Base-by-base conservation (phyloP, 805 yeast genomes). In the Torulaspora maleeae region DNA sequence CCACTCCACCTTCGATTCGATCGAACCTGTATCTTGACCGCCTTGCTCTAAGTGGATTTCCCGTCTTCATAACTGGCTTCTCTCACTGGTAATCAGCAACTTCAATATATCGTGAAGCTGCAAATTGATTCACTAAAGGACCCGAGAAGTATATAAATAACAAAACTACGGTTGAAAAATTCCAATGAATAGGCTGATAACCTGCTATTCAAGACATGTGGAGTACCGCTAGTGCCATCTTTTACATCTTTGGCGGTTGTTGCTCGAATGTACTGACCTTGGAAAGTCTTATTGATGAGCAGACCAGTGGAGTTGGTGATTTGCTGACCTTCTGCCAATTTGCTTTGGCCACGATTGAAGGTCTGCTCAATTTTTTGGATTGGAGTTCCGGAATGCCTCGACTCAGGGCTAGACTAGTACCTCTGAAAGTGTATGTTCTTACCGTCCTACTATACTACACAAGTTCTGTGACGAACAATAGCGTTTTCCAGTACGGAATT, bases 241-340 rank as follows among this genome's bases (percentile, higher is more conserved):
- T 38, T 5, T 66, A 77, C 27, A 77, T 82, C 10, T 79, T 82
- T 56, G 84, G 86, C 0, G 88, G 90, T 3, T 84, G 93, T 60
- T 85, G 93, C 59, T 67, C 79, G 27, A 85, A 82, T 60, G 89
- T 82, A 24, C 68, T 77, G 47, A 72, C 84, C 1, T 64, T 84
- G 41, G 93, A 85, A 59, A 60, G 70, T 20, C 64, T 83, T 13
- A 61, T 82, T 1, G 58, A 40, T 16, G 44, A 43, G 22, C 44
- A 38, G 11, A 56, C 66, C 19, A 58, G 75, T 1, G 59, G 58
- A 36, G 56, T 69, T 7, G 83, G 84, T 2, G 68, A 70, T 17
- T 61, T 81, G 11, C 66, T 84, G 9, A 83, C 91, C 1, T 76
- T 82, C 42, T 49, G 58, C 45, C 83, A 83, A 56, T 82, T 82